Conservation (phyloP, 2,329 filamentous ascomycete species). For the Coniochaeta sp. region DNA sequence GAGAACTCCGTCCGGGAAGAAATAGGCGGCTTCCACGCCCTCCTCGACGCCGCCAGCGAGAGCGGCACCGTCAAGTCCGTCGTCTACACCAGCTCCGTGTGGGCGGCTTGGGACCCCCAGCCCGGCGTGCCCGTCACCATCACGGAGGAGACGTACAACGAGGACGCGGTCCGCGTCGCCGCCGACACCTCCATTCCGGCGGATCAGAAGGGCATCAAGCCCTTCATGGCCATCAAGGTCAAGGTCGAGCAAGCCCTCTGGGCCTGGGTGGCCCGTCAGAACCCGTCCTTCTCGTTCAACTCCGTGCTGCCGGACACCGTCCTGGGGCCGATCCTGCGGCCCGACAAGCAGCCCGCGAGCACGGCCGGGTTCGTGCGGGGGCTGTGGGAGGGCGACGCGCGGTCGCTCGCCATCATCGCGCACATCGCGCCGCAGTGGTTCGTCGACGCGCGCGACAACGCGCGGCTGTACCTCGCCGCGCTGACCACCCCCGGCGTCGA, state of each 20-base stretch:
- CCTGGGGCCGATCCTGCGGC: slow-evolving; percentile 20
- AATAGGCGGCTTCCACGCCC: slow-evolving; percentile 7
- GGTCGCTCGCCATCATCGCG: slow-evolving; percentile 12
- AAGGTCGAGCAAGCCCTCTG: slow-evolving; percentile 22
- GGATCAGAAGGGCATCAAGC: slow-evolving; percentile 14
- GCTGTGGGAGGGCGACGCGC: slow-evolving; percentile 18
- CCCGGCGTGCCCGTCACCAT: slow-evolving; percentile 10
- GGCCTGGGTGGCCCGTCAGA: slow-evolving; percentile 22
- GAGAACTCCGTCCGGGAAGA: slow-evolving; percentile 14
- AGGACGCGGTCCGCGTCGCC: slow-evolving; percentile 17
- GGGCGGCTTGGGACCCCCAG: slow-evolving; percentile 23
- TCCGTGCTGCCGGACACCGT: slow-evolving; percentile 22
- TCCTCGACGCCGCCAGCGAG: slow-evolving; percentile 9
- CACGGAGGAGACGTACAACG: slow-evolving; percentile 22
- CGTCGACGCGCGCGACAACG: slow-evolving; percentile 20
- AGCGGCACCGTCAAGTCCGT: slow-evolving; percentile 17
- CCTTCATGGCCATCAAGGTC: slow-evolving; percentile 25
- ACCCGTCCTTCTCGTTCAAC: slow-evolving; percentile 22
- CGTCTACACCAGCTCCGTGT: slow-evolving; percentile 22
- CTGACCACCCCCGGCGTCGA: slow-evolving; percentile 18
- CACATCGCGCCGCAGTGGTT: slow-evolving; percentile 21
- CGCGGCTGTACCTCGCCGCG: slow-evolving; percentile 22
- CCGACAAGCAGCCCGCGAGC: slow-evolving; percentile 20
- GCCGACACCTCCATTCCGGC: slow-evolving; percentile 7
- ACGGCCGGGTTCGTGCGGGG: slow-evolving; percentile 23